Conservation (phyloP, 2,329 filamentous ascomycete species). For the Fusarium falciforme region DNA sequence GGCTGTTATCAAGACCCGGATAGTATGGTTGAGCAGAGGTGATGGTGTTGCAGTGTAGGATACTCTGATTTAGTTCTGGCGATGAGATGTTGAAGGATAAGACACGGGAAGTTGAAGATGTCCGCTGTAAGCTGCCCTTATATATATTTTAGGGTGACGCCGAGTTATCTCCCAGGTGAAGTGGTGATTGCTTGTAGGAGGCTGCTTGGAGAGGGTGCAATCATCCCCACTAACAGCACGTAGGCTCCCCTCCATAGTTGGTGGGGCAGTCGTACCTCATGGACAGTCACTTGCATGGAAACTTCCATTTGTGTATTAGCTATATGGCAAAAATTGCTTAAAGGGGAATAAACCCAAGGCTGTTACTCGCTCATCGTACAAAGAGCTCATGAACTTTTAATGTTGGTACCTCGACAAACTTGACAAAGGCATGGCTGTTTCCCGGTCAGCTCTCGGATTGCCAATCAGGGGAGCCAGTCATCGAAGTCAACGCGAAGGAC, state of each 20-base stretch:
- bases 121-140: background rate
- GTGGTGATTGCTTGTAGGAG: background rate
- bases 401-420: background rate
- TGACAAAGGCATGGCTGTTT: background rate
- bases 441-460: background rate
- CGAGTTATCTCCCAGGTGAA: background rate
- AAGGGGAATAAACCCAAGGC: background rate
- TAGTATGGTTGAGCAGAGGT: background rate
- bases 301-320: background rate
- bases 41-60: background rate
- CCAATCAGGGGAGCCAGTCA: background rate
- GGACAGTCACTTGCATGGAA: background rate
- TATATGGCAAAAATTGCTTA: background rate
- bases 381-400: background rate
- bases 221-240: slow-evolving; percentile 24
- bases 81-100: background rate
- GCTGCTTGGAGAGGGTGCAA: slow-evolving; percentile 8
- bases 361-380: background rate
- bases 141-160: background rate
- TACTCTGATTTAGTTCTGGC: background rate
- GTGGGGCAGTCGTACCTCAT: slow-evolving; percentile 21
- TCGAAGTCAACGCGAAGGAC: background rate
- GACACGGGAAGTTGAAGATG: background rate
- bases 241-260: background rate
- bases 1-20: background rate